These are phyloP conservation scores for Cephaloascus fragrans DNA, from an alignment of 805 yeast species.

Conservation along the genomic window DNA sequence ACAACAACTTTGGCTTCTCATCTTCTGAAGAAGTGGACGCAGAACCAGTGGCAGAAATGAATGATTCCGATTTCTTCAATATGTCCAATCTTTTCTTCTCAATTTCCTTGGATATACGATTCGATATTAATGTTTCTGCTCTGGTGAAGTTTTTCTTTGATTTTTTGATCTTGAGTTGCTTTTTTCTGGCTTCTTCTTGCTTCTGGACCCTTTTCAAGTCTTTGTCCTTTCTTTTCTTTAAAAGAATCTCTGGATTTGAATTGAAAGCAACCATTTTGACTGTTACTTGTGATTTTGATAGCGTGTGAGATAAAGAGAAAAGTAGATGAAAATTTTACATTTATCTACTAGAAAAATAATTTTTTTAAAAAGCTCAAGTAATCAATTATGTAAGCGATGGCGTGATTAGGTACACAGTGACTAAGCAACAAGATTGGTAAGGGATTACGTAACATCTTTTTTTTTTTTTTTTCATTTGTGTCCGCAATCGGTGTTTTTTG, in stretches of 20 bases:
- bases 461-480: no score
- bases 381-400: no score
- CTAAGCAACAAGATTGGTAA: no score
- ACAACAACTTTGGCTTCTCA: slow-evolving; percentile 37
- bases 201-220: slow-evolving; percentile 66
- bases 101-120: slow-evolving; percentile 52
- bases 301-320: no score
- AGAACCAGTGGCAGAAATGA: slow-evolving; percentile 17
- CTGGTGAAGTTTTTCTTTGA: slow-evolving; percentile 50
- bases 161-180: slow-evolving; percentile 32
- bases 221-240: slow-evolving; percentile 71
- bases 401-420: no score
- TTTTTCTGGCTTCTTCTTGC: slow-evolving; percentile 53
- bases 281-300: no score
- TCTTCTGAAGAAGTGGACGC: slow-evolving; percentile 23
- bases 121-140: slow-evolving; percentile 66
- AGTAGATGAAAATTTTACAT: no score
- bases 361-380: no score
- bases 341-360: no score
- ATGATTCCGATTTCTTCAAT: slow-evolving; percentile 8
- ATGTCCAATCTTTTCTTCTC: slow-evolving; percentile 37
- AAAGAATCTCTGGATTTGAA: slow-evolving; percentile 67
- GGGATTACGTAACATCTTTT: no score
- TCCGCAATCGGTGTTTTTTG: no score
- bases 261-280: slow-evolving; percentile 31